These are phyloP conservation scores for Dicorynia guianensis DNA, from an alignment of 306 rosid genomes.

Conservation along the genomic window DNA sequence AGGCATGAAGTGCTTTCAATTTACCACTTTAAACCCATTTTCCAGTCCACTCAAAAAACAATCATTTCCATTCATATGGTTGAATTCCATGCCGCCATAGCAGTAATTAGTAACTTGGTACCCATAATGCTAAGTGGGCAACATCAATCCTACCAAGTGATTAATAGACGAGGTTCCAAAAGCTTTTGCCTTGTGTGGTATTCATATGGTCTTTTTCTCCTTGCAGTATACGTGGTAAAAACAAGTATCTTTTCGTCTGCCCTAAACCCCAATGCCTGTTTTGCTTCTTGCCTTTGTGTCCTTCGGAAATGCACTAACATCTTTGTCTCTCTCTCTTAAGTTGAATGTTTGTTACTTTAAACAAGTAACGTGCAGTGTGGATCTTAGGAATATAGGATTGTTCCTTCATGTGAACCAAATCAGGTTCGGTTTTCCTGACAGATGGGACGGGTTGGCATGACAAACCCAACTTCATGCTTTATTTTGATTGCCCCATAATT, in stretches of 20 bases:
- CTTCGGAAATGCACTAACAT: background rate
- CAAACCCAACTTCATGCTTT: background rate
- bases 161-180: too few species aligned
- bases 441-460: slow-evolving; percentile 19
- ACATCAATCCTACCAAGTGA: background rate
- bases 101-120: background rate
- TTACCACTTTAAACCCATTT: background rate
- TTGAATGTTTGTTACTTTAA: too few species aligned
- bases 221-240: background rate
- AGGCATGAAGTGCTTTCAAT: background rate
- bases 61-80: too few species aligned
- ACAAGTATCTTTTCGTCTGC: background rate
- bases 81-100: too few species aligned
- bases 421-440: too few species aligned
- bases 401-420: slow-evolving; percentile 16
- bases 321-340: background rate
- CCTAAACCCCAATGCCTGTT: background rate
- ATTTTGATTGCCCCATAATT: too few species aligned
- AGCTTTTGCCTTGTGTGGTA: background rate
- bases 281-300: too few species aligned
- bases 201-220: background rate
- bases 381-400: background rate
- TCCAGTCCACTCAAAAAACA: too few species aligned
- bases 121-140: background rate
- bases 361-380: background rate